These are phyloP conservation scores for Tulasnella sp. DNA, from an alignment of 768 basidiomycete genomes.

Conservation along the genomic window DNA sequence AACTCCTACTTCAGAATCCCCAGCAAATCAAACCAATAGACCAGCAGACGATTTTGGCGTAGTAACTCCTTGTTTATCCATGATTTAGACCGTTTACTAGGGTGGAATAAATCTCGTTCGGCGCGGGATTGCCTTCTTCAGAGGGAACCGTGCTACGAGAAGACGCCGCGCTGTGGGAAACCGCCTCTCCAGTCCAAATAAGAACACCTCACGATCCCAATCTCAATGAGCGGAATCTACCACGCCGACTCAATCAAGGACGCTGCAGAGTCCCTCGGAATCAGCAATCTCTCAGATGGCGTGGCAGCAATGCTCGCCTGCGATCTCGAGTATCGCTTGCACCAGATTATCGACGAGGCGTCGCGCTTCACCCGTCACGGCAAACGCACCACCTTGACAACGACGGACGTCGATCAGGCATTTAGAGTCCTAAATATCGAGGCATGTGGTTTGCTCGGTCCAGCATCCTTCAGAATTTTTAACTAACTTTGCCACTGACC, in stretches of 20 bases:
- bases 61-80: neutral
- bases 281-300: slow-evolving; percentile 59
- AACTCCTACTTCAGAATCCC: neutral
- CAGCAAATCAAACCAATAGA: too few relatives aligned
- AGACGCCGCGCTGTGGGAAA: neutral
- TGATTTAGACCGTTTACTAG: too few relatives aligned
- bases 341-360: slow-evolving; percentile 95
- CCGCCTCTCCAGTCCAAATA: neutral
- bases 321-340: slow-evolving; percentile 93
- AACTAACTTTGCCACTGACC: neutral
- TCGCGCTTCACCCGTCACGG: slow-evolving; percentile 95
- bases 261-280: slow-evolving; percentile 76
- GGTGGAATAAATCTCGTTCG: too few relatives aligned
- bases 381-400: slow-evolving; percentile 77
- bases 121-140: too few relatives aligned
- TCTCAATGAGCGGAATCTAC: neutral
- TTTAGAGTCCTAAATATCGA: slow-evolving; percentile 92
- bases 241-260: slow-evolving; percentile 41
- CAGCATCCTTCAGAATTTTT: too few relatives aligned
- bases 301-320: slow-evolving; percentile 81
- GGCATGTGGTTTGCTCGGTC: slow-evolving; percentile 8
- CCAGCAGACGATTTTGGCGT: neutral
- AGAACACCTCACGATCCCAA: neutral
- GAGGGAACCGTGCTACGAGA: neutral
- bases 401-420: slow-evolving; percentile 87